Base-by-base conservation (phyloP, 495 filamentous ascomycete species). In the Halenospora varia region DNA sequence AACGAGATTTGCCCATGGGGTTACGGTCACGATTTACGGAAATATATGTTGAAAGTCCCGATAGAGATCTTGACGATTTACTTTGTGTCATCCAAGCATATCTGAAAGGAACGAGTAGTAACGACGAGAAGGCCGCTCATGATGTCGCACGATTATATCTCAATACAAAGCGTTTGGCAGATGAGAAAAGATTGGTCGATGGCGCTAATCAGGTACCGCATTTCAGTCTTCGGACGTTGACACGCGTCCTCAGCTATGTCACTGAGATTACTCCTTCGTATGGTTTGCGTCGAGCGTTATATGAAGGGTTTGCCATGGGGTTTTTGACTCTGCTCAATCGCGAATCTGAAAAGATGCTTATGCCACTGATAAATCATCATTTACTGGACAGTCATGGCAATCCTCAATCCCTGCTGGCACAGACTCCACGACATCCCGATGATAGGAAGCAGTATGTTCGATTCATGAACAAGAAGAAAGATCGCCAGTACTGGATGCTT, bases 301-400 rank as follows among this genome's bases (percentile, higher is more conserved):
- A 88, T 63, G 95, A 99, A 73, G 95, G 95, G 0, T 97, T 97
- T 69, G 92, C 88, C n/a, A 97, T 99, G 95, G 90, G 90, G 57
- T 99, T 97, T 60, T 73, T 95, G 35, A 97, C 95, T 0, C 77
- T 95, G 19, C 75, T 99, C 17, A 83, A 92, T 62, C 76, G 80
- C 65, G 80, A 86, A 22, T 97, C 93, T 0, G 90, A 93, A 62
- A 74, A 77, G 47, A 75, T 88, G n/a, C 74, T 97, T 13, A 73
- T 85, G 45, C 89, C 93, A 0, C 70, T 95, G 10, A 89, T 97
- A 47, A 85, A 94, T 59, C 83, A 88, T 56, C 81, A 93, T 63
- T 77, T 99, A 3, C 82, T 96, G 42, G 78, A 82, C 44, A 81
- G 76, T 66, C 77, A 84, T 23, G 77, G 82, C 57, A 86, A 90